Conservation (phyloP, 2,329 filamentous ascomycete genomes). For the Paraconiothyrium brasiliense region DNA sequence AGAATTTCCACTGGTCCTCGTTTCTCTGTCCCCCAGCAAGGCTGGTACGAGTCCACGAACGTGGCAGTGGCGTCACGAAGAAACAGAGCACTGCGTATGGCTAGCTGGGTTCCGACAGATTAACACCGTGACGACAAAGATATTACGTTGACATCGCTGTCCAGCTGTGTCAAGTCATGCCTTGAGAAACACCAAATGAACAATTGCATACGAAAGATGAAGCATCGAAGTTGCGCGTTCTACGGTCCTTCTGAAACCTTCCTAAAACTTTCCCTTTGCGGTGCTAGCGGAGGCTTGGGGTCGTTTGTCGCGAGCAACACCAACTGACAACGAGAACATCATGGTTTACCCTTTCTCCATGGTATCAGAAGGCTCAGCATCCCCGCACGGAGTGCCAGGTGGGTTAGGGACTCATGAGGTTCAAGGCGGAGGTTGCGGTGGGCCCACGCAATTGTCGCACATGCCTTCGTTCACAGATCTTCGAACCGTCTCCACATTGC, state of each 20-base stretch:
- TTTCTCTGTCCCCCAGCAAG: not conserved
- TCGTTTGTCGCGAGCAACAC: not conserved
- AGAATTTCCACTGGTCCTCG: not conserved
- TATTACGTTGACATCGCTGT: not conserved
- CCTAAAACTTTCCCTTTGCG: not conserved
- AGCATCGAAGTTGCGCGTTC: not conserved
- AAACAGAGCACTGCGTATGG: not conserved
- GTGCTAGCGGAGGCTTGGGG: not conserved
- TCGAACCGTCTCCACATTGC: too few species aligned
- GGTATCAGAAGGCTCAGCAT: not conserved
- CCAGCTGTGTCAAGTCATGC: not conserved
- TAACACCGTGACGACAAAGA: not conserved
- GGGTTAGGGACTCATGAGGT: not conserved
- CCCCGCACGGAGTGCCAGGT: not conserved
- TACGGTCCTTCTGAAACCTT: not conserved
- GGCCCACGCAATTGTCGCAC: not conserved
- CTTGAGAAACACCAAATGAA: not conserved
- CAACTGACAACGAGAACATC: not conserved
- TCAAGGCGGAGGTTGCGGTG: not conserved
- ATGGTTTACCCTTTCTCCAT: not conserved
- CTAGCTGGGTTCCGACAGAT: not conserved
- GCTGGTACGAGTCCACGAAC: not conserved
- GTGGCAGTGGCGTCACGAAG: not conserved
- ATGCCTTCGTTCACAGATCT: not conserved
- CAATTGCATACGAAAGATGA: not conserved